A percentile compares a stretch with the other conserved stretches of the same genome.
Conservation (phyloP, 2,329 filamentous ascomycete species). For the Epichloe hybrida region DNA sequence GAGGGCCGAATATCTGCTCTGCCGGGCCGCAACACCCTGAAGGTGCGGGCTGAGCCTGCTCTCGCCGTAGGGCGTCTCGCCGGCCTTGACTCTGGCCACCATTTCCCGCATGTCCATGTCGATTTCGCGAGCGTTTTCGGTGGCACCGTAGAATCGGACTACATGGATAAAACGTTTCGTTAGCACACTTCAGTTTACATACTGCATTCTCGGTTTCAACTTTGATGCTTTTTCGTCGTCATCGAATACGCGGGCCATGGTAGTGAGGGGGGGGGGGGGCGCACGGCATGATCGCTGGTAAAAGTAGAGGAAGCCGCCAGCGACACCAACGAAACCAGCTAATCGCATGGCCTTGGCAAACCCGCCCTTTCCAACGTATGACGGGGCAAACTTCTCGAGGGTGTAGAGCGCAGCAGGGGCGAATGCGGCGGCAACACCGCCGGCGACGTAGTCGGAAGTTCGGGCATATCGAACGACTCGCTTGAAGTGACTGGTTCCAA, state of each 20-base stretch:
- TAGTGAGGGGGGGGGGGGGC: slow-evolving; percentile 15
- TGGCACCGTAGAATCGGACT: slow-evolving; percentile 95
- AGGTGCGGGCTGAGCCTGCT: slow-evolving; percentile 71
- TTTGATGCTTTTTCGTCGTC: slow-evolving; percentile 1
- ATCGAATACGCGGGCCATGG: not conserved
- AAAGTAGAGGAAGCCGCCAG: slow-evolving; percentile 71
- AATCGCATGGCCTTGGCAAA: slow-evolving; percentile 76
- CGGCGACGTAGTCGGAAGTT: slow-evolving; percentile 66
- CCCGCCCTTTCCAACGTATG: slow-evolving; percentile 68
- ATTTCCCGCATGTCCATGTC: slow-evolving; percentile 98
- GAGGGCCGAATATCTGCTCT: slow-evolving; percentile 80
- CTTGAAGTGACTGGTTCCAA: slow-evolving; percentile 60
- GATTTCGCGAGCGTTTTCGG: slow-evolving; percentile 81
- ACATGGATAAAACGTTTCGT: not conserved
- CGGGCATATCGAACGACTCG: slow-evolving; percentile 82
- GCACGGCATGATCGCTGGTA: slow-evolving; percentile 76
- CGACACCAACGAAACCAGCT: slow-evolving; percentile 54
- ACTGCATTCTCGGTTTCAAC: not conserved
- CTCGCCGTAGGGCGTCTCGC: slow-evolving; percentile 77
- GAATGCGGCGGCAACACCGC: slow-evolving; percentile 51
- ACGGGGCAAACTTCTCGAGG: slow-evolving; percentile 77
- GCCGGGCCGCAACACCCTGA: slow-evolving; percentile 83
- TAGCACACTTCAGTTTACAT: not conserved
- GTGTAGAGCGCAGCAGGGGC: slow-evolving; percentile 61
- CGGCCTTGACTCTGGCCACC: slow-evolving; percentile 89